Percentiles rank a stretch among this genome's conserved stretches.
phyloP scores from a whole-genome alignment of 2,329 filamentous ascomycete genomes.

The Dissoconium aciculare region DNA sequence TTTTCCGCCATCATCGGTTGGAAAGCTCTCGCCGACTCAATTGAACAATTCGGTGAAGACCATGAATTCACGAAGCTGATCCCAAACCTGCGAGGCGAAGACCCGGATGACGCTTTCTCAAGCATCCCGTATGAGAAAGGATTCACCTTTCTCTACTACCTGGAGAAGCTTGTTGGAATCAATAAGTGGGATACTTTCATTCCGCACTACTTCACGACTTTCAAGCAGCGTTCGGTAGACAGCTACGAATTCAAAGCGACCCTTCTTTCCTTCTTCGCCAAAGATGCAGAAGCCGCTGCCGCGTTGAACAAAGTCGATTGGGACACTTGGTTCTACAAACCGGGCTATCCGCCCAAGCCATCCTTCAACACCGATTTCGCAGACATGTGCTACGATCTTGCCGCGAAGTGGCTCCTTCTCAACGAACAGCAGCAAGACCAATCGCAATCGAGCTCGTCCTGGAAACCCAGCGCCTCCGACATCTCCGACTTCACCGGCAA shows the following conservation, averaged over 20 bases:
- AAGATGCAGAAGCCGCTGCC: conserved; percentile 45
- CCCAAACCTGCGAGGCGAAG: conserved; percentile 71
- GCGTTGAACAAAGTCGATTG: conserved; percentile 67
- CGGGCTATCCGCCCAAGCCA: conserved; percentile 79
- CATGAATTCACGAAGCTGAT: conserved; percentile 91
- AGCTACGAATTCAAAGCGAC: conserved; percentile 89
- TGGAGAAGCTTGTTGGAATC: conserved; percentile 72
- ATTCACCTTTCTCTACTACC: conserved; percentile 81
- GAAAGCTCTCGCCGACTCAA: conserved; percentile 71
- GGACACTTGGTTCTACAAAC: conserved; percentile 78
- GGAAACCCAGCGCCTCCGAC: conserved; percentile 53
- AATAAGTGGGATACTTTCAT: conserved; percentile 92
- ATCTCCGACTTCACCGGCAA: conserved; percentile 64
- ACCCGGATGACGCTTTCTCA: conserved; percentile 92
- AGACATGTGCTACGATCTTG: conserved; percentile 69
- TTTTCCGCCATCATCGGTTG: conserved; percentile 94
- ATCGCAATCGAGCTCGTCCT: conserved; percentile 22
- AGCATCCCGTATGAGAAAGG: conserved; percentile 91
- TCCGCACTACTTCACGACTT: conserved; percentile 80
- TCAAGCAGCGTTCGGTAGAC: conserved; percentile 73
- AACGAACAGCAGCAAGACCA: too few species aligned
- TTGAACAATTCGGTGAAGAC: conserved; percentile 62
- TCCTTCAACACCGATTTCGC: conserved; percentile 79
- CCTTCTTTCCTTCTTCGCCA: conserved; percentile 68
- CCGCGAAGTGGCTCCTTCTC: conserved; percentile 60